A percentile compares a stretch with the other conserved stretches of the same genome.
These are phyloP conservation scores for Picochlorum sp. DNA, from an alignment of 139 green algal species.

Conservation along the genomic window DNA sequence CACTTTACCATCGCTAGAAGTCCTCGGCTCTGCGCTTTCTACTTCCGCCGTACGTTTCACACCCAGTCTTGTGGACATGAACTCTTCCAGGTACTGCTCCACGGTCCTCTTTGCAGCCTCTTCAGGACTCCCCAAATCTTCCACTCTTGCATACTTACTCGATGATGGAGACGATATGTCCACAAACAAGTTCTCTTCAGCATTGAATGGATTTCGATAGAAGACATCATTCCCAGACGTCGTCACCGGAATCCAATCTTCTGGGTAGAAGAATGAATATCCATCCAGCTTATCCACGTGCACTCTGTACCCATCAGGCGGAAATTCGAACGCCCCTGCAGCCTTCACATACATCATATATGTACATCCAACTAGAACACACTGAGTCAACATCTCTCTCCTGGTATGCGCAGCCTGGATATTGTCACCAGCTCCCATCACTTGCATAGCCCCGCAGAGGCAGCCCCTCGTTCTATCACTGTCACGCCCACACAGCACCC, in stretches of 20 bases:
- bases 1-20: constrained; percentile 24
- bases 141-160: constrained; percentile 54
- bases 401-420: too few species aligned
- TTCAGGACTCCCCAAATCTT: constrained; percentile 68
- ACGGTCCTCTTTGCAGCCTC: constrained; percentile 52
- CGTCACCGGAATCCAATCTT: constrained; percentile 59
- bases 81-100: constrained; percentile 76
- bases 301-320: constrained; percentile 34
- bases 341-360: background rate
- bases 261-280: constrained; percentile 72
- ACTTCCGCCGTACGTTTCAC: constrained; percentile 46
- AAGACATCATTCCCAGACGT: constrained; percentile 82
- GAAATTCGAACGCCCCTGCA: background rate
- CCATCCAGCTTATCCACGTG: constrained; percentile 74
- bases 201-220: constrained; percentile 67
- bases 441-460: too few species aligned
- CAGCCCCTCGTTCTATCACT: background rate
- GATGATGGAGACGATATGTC: constrained; percentile 77
- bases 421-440: too few species aligned
- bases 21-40: constrained; percentile 14
- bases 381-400: background rate
- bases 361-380: background rate
- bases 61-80: constrained; percentile 90
- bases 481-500: background rate
- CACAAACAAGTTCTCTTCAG: constrained; percentile 89